These are phyloP conservation scores for Saxispiralis lemnorum DNA, from an alignment of 495 filamentous ascomycete genomes.

Conservation along the genomic window DNA sequence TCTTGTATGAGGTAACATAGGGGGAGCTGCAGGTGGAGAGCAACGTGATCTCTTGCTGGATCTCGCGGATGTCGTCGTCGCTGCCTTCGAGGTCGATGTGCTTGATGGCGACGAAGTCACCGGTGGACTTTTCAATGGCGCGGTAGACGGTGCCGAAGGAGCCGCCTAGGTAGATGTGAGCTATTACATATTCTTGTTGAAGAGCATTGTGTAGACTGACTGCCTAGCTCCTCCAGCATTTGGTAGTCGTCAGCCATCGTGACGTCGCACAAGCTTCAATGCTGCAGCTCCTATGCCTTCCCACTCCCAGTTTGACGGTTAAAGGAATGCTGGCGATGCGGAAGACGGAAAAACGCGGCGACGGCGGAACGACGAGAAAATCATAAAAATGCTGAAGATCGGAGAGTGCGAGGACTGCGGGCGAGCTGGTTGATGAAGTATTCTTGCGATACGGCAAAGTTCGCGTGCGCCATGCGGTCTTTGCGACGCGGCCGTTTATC, in stretches of 20 bases:
- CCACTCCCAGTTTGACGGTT: no score
- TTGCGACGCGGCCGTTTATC: no score
- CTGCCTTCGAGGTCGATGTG: slow-evolving; percentile 96
- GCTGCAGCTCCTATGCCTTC: no score
- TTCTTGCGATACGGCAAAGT: no score
- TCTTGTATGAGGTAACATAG: slow-evolving; percentile 92
- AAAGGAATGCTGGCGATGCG: no score
- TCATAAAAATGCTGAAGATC: no score
- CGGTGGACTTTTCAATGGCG: slow-evolving; percentile 55
- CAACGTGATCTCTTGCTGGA: slow-evolving; percentile 95
- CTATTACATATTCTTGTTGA: background rate
- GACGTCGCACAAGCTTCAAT: background rate
- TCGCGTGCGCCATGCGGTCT: no score
- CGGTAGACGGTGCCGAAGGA: slow-evolving; percentile 17
- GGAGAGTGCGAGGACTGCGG: no score
- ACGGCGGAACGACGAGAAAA: no score
- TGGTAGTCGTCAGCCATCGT: slow-evolving; percentile 67
- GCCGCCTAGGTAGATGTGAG: slow-evolving; percentile 10
- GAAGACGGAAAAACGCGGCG: no score
- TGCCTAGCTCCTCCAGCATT: slow-evolving; percentile 80
- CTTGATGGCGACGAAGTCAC: slow-evolving; percentile 82
- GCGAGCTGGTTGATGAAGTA: no score
- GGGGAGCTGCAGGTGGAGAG: slow-evolving; percentile 83
- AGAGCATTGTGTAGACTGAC: slow-evolving; percentile 37
- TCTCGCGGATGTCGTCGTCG: slow-evolving; percentile 96